Conservation (phyloP, 108 stramenopile genomes). For the Cylindrotheca closterium region DNA sequence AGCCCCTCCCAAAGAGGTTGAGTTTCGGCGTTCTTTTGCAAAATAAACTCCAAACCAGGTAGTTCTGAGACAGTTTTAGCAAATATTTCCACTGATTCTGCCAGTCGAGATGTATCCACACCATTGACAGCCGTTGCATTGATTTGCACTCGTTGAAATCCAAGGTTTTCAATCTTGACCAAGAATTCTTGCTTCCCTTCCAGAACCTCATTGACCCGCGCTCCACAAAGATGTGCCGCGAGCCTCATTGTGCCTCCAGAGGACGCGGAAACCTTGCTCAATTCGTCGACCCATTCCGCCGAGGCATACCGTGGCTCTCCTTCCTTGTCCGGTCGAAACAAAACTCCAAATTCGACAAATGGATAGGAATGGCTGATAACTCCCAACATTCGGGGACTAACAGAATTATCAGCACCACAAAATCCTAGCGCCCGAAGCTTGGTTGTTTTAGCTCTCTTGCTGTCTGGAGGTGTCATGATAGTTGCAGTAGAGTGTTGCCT, state of each 20-base stretch:
- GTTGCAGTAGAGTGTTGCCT: too few species aligned
- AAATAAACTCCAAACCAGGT: slow-evolving; percentile 83
- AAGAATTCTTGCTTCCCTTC: slow-evolving; percentile 67
- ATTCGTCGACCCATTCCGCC: slow-evolving; percentile 67
- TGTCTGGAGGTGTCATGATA: not conserved
- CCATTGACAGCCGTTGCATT: slow-evolving; percentile 95
- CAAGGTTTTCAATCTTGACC: slow-evolving; percentile 44
- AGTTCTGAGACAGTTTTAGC: slow-evolving; percentile 32
- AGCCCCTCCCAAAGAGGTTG: slow-evolving; percentile 75
- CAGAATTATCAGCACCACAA: slow-evolving; percentile 92
- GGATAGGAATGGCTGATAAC: slow-evolving; percentile 64
- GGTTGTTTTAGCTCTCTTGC: slow-evolving; percentile 1
- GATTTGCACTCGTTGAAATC: slow-evolving; percentile 90
- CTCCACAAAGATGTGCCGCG: slow-evolving; percentile 91
- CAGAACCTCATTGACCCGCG: slow-evolving; percentile 85
- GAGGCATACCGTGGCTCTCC: slow-evolving; percentile 86
- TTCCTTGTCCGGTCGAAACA: slow-evolving; percentile 93
- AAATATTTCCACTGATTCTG: slow-evolving; percentile 49
- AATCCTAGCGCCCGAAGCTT: slow-evolving; percentile 82
- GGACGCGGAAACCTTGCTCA: slow-evolving; percentile 23
- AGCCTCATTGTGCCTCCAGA: slow-evolving; percentile 48
- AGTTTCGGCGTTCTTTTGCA: slow-evolving; percentile 93
- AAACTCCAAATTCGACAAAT: slow-evolving; percentile 88
- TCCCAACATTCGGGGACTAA: slow-evolving; percentile 71
- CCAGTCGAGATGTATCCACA: slow-evolving; percentile 72